Base-by-base conservation (phyloP, 164 flowering plant genomes). In the Nymphaea thermarum region DNA sequence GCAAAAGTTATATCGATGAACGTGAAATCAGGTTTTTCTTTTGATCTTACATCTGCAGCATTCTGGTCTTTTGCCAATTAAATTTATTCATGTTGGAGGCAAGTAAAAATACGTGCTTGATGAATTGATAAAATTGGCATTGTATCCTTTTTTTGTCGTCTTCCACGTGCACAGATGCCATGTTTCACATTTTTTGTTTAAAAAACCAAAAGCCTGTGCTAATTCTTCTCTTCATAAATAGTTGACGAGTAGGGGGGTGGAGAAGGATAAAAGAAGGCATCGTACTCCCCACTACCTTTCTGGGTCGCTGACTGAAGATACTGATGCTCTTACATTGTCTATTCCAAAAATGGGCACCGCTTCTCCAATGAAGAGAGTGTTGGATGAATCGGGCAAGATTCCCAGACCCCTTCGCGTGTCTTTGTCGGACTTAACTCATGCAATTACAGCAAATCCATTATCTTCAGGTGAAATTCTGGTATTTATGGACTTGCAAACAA, bases 231-330 rank as follows among this genome's bases (percentile, higher is more conserved):
- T 63, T 43, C 36, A 25, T 68, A 43, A 72, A 67, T 82, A 91
- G 97, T 89, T 90, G 25, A 87, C 92, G 43, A 65, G 77, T 4
- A 89, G 83, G 77, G 86, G 83, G 44, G 89, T 87, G 78, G 93
- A 87, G 60, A 88, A 81, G 70, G 90, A 86, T 68, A 75, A 82
- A 60, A 17, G 70, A 12, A 75, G 94, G 65, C 63, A 87, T 73
- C 84, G 86, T 4, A 69, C 85, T n/a, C 88, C 86, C 41, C 96
- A 86, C 73, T 87, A 80, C 73, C 73, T 83, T 2, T 88, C 87
- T 76, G 89, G 87, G 18, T 90, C 87, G 43, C 36, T 91, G 44
- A 72, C 77, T 2, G 82, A 77, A 70, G 96, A 90, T 44, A 85
- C 76, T 12, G 74, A 83, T 2, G 62, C 71, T 18, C 66, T 95